Evolutionary conservation across 352 stramenopile species (phyloP), one percentile per base, ranked within the genome.

Genomic region (Globisporangium recalcitrans): DNA sequence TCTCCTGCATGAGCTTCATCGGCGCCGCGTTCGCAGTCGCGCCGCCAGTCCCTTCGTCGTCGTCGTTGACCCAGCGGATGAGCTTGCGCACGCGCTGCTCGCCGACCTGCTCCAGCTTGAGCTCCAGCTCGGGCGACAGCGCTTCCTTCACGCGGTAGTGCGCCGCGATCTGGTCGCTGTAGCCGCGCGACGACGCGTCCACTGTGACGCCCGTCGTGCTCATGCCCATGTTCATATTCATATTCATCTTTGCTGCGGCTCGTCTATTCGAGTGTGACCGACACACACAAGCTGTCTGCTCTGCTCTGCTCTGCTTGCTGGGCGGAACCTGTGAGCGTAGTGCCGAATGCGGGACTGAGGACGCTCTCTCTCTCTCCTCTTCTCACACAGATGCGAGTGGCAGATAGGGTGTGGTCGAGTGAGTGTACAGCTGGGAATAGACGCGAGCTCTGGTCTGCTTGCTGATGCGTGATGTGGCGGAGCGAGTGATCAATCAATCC

Each of bases 1-100:
- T 89, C 55, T 92, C 80, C 57, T 90, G 75, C 9, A 85, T 72
- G 52, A 93, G 53, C 26, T 55, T 54, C 52, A 61, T 55, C 1
- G 52, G 52, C 22, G 42, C 24, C 22, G 46, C 48, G 27, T 36
- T 22, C 10, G 38, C n/a, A 11, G 10, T 49, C n/a, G 44, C 11
- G 11, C 36, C 31, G 11, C 2, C 52, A 22, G 55, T 66, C 24
- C 0, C 38, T 11, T 83, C 77, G 65, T 88, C 79, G 55, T 88
- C 78, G 59, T 85, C 76, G 60, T 74, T 83, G 4, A 89, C 66
- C 67, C 77, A 87, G 24, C 75, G 74, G 58, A 90, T 79, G 65
- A 92, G 75, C 63, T 82, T 70, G 32, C 82, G 81, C 44, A 80
- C 63, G 57, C 81, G 83, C 6, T 51, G 40, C 64, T 88, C 79